phyloP scores from a whole-genome alignment of 768 basidiomycete species.

The Tulasnella sp. region DNA sequence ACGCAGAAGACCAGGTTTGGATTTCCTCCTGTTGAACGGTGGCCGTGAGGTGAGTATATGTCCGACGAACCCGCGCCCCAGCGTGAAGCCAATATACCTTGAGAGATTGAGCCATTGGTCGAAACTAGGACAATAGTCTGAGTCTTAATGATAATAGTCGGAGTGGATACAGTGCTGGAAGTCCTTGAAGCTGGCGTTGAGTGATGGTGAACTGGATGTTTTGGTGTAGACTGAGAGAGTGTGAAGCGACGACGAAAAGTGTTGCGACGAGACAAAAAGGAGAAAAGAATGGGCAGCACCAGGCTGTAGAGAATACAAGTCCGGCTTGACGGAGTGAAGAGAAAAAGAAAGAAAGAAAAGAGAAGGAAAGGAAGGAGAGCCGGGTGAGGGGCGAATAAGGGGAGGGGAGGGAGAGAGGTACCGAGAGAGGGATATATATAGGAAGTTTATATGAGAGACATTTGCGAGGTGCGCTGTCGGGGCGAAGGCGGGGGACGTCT shows the following conservation, averaged over 20 bases:
- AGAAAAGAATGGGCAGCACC: not conserved
- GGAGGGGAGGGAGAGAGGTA: not conserved
- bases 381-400: not conserved
- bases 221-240: not conserved
- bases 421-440: not conserved
- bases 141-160: not conserved
- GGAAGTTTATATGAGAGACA: not conserved
- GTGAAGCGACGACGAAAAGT: not conserved
- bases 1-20: slow-evolving; percentile 77
- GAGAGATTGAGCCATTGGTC: not conserved
- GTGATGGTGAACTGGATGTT: not conserved
- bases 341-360: not conserved
- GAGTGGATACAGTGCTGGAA: not conserved
- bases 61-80: not conserved
- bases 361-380: not conserved
- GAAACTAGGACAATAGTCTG: not conserved
- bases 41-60: not conserved
- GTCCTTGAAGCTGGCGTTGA: not conserved
- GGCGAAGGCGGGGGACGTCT: not conserved
- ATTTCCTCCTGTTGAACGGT: slow-evolving; percentile 37
- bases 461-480: not conserved
- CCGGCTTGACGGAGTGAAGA: not conserved
- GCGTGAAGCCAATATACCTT: not conserved
- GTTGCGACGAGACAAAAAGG: not conserved
- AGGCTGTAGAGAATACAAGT: not conserved